Evolutionary conservation across 495 filamentous ascomycete genomes (phyloP), one percentile per base, ranked within the genome.

Genomic region (Lasiosphaeria ovina): DNA sequence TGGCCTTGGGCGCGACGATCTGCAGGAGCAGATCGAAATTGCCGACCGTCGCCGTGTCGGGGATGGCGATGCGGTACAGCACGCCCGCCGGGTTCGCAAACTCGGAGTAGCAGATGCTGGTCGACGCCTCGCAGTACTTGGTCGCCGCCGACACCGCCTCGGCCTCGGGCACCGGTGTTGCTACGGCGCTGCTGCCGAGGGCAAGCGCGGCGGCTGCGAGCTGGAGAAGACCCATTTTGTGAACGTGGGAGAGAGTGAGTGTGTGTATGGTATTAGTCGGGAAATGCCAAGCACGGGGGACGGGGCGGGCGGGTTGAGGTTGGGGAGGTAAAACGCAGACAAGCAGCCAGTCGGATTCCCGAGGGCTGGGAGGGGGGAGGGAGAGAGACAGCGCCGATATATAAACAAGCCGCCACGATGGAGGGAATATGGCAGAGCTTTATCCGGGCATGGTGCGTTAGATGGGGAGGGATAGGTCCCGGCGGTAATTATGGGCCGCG

Each of bases 41-140:
- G 11, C 62, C 64, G 9, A 67, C 64, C 1, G 58, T 74, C 5
- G 74, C 73, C 7, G 61, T 69, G 54, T 74, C 72, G 8, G 74
- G 72, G 34, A 76, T 75, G 61, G 74, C 74, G n/a, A 76, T 59
- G 14, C 72, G 68, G 62, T 63, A 72, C 10, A 69, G 62, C n/a
- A 76, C 70, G 32, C 64, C 57, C 48, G 67, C 68, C 11, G 68
- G 59, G 17, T 64, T 72, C 33, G 61, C 60, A 51, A 62, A 74
- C 62, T 75, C 73, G 49, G 73, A 70, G 58, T 72, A 77, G 66
- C 73, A 76, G 24, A 77, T 63, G 12, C 45, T 64, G 35, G 71
- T 69, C 1, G 56, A 57, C 16, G 67, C 61, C 47, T 76, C 74
- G 65, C 72, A 75, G 42, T 64, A 70, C 55, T 73, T 68, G 55